Percentiles rank a stretch among this genome's conserved stretches.
Conservation (phyloP, 2,329 filamentous ascomycete genomes). For the Paecilomyces sp. region DNA sequence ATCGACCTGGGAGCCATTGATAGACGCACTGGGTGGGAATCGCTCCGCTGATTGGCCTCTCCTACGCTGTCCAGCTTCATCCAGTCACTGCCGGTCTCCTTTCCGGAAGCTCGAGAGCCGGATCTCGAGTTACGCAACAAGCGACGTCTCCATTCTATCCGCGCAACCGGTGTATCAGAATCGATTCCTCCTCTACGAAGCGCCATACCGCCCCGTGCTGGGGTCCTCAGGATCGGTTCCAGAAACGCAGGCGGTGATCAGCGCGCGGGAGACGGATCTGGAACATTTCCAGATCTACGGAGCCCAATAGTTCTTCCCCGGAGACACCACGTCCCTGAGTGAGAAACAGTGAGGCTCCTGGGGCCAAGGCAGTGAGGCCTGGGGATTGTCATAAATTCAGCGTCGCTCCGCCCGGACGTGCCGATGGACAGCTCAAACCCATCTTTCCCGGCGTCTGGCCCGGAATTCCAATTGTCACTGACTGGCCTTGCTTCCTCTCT, state of each 20-base stretch:
- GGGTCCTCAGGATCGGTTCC: conserved; percentile 3
- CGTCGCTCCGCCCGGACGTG: neutral
- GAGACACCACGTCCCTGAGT: neutral
- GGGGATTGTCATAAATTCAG: neutral
- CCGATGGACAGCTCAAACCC: neutral
- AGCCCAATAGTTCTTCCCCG: neutral
- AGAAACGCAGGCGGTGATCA: neutral
- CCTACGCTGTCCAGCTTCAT: conserved; percentile 2
- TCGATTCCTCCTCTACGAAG: conserved; percentile 14
- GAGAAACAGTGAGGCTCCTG: neutral
- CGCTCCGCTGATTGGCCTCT: conserved; percentile 11
- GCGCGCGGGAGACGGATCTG: neutral
- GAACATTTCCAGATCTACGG: neutral
- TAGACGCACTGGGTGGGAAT: conserved; percentile 13
- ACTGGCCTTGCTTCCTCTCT: neutral
- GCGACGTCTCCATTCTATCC: conserved; percentile 3
- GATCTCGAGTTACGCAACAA: neutral
- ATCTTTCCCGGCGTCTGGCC: conserved; percentile 2
- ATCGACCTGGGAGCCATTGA: conserved; percentile 7
- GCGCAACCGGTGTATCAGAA: conserved; percentile 7
- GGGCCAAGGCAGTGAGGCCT: neutral
- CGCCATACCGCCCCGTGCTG: conserved; percentile 12
- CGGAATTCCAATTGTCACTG: neutral
- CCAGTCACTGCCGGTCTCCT: neutral
- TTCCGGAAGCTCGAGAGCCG: conserved; percentile 3